Base-by-base conservation (phyloP, 2,329 filamentous ascomycete species). In the Ophiostoma pallidulum region DNA sequence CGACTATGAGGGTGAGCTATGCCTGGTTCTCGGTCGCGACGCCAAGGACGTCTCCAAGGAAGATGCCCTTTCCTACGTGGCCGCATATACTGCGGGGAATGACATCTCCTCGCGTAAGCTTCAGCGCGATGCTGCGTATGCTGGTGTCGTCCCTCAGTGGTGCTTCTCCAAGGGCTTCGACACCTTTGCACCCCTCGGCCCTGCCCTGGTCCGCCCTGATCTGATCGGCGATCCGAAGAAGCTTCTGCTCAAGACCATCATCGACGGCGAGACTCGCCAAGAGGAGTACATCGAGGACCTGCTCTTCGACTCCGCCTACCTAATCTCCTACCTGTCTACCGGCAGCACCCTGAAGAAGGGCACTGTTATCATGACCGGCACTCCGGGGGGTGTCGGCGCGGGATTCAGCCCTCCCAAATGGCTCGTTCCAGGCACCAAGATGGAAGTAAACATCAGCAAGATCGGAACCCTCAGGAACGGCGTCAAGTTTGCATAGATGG, bases 121-220 rank as follows among this genome's bases (percentile, higher is more conserved):
- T 29, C 76, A 80, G 52, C 61, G 71, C 4, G 69, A 77, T 18
- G 68, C 71, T 0, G 59, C 58, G 0, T 61, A 68, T 2, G 74
- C 74, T 0, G 74, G 74, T 0, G 65, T 61, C 0, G 70, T 78
- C 0, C 75, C 74, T 0, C 76, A 80, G 56, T 78, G 72, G 71
- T 67, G 70, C 0, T 79, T 77, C 52, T 69, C 65, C 14, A 78
- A 79, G 53, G 71, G 73, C 0, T 79, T 79, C 46, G 74, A 80
- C 52, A 74, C 67, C 0, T 78, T 66, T 52, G 71, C 72, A 0
- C 77, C 75, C 0, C 48, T 79, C 0, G 75, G 75, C 0, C 75
- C 75, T 0, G 63, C 62, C 32, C 59, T 79, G 1, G 70, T 78
- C 0, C 28, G 22, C 16, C 8, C 49, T 0, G 58, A 59, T 1